Base-by-base conservation (phyloP, 2,329 filamentous ascomycete species). In the Dichotomopilus funicola region DNA sequence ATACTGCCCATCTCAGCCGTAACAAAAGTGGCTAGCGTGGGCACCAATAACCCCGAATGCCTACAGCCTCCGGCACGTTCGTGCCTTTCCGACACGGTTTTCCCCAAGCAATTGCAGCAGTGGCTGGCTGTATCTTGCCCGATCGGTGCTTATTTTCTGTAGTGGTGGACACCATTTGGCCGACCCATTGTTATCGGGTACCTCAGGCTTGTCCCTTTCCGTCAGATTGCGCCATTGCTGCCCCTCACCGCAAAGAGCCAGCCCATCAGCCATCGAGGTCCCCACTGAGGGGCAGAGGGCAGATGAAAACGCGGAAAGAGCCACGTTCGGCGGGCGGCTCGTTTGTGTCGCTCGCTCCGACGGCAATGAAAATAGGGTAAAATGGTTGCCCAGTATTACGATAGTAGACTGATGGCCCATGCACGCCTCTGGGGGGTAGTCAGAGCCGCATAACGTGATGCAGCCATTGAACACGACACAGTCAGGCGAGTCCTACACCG, bases 201-300 rank as follows among this genome's bases (percentile, higher is more conserved):
- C 62, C 47, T 59, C 37, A 54, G 57, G 49, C 52, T 56, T 56
- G 53, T 58, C 50, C 42, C 40, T 58, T 53, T 45, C 49, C 47
- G 53, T 56, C 57, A 61, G 55, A 64, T 64, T 64, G 61, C 63
- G 61, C 61, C 59, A 64, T 64, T 53, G 59, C 60, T 58, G 51
- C 52, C 57, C 59, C 61, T 55, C 59, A 37, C 49, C 59, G 49
- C 47, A 11, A n/a, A 11, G 12, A n/a, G 6, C 10, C 11, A 54
- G 9, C 47, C 46, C 6, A 13, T 53, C 35, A 47, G 43, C 54
- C 44, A 52, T 57, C 43, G 52, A 51, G 43, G 19, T 50, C 58
- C 49, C 58, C 60, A 59, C 60, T 53, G 59, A 55, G 61, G 60
- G 60, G 60, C 60, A 59, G 41, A 33, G 11, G 5, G 11, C 5